Conservation (phyloP, 257 asterid genomes). For the Primulina tabacum region DNA sequence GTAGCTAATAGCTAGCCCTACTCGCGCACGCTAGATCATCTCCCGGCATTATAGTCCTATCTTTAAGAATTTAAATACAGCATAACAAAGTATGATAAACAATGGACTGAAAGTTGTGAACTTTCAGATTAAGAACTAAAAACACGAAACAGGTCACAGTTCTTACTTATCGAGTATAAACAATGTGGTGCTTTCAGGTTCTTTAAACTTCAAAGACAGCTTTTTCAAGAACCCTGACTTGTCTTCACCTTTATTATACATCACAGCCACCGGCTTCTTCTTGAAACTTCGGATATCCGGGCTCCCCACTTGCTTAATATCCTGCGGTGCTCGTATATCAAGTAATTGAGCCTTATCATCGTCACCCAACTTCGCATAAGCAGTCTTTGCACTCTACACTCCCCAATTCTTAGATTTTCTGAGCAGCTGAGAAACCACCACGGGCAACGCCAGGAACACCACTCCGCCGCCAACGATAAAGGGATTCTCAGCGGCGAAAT, state of each 20-base stretch:
- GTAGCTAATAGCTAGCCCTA: neutral
- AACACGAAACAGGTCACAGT: slow-evolving; percentile 19
- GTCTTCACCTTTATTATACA: slow-evolving; percentile 60
- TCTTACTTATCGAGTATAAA: slow-evolving; percentile 93
- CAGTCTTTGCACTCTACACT: slow-evolving; percentile 71
- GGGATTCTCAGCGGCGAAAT: slow-evolving; percentile 61
- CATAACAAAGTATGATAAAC: neutral
- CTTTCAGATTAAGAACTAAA: neutral
- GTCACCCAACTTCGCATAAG: slow-evolving; percentile 70
- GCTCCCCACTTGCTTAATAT: slow-evolving; percentile 55
- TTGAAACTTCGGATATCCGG: slow-evolving; percentile 71
- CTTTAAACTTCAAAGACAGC: slow-evolving; percentile 67
- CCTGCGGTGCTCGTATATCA: slow-evolving; percentile 58
- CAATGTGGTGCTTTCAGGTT: slow-evolving; percentile 84
- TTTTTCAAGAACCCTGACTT: slow-evolving; percentile 78
- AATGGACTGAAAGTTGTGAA: neutral
- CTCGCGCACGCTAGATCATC: neutral
- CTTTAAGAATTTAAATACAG: neutral
- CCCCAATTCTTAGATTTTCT: slow-evolving; percentile 79
- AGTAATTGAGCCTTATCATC: slow-evolving; percentile 64
- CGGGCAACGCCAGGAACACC: slow-evolving; percentile 61
- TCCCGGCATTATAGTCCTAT: neutral
- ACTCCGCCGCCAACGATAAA: slow-evolving; percentile 55
- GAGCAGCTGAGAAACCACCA: slow-evolving; percentile 61
- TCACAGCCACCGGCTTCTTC: slow-evolving; percentile 71